Evolutionary conservation across 2,329 filamentous ascomycete species (phyloP).

Genomic region (Aspergillus puulaauensis): DNA sequence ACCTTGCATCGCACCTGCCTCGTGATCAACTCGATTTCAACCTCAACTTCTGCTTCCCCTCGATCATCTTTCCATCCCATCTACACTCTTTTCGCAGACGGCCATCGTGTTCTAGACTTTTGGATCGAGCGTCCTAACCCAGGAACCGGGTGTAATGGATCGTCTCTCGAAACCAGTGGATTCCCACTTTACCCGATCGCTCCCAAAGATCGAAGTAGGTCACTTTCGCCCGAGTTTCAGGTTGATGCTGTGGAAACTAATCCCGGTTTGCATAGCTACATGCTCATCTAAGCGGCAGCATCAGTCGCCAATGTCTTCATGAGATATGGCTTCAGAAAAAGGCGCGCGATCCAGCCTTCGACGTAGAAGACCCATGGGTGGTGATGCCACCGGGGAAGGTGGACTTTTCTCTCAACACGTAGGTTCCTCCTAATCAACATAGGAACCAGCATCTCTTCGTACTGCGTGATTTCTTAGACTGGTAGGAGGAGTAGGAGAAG

Average conservation of each 20-base stretch:
- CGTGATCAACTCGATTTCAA: neutral
- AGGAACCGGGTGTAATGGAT: slow-evolving; percentile 20
- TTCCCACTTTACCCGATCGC: slow-evolving; percentile 28
- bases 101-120: neutral
- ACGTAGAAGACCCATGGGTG: slow-evolving; percentile 66
- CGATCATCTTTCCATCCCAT: neutral
- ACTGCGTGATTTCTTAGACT: neutral
- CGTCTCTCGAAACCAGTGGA: slow-evolving; percentile 26
- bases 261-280: slow-evolving; percentile 58
- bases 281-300: slow-evolving; percentile 77
- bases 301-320: slow-evolving; percentile 70
- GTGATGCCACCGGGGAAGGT: slow-evolving; percentile 71
- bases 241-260: neutral
- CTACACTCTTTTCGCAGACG: neutral
- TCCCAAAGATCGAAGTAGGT: slow-evolving; percentile 40
- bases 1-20: neutral
- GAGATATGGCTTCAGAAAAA: slow-evolving; percentile 69
- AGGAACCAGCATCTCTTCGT: neutral
- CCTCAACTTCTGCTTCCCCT: neutral
- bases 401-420: slow-evolving; percentile 70
- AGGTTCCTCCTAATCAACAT: slow-evolving; percentile 27
- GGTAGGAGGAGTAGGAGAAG: neutral
- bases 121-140: neutral
- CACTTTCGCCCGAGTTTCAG: neutral
- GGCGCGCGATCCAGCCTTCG: slow-evolving; percentile 48